Conservation (phyloP, 306 rosid species). For the Glycine latifolia region DNA sequence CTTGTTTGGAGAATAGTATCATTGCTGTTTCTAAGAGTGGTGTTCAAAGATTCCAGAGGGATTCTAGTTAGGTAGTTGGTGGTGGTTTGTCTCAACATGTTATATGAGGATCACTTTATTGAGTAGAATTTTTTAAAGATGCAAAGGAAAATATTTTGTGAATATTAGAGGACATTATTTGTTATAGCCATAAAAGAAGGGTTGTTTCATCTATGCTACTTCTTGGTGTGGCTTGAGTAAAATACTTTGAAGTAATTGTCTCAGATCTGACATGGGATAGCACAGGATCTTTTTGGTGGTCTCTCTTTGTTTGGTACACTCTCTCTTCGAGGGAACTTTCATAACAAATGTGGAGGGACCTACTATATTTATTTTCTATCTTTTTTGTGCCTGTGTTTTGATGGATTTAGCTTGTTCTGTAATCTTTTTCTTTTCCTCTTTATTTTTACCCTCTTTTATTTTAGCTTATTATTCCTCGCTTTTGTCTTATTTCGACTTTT, state of each 20-base stretch:
- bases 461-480: too few species aligned
- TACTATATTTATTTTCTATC: conserved; percentile 6
- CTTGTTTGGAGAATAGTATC: background rate
- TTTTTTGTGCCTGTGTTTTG: conserved; percentile 2
- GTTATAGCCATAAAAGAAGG: background rate
- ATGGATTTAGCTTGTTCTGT: background rate
- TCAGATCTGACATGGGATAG: background rate
- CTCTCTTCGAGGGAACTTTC: background rate
- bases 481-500: too few species aligned
- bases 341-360: too few species aligned
- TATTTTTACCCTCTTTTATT: too few species aligned
- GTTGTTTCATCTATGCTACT: conserved; percentile 1
- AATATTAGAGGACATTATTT: background rate
- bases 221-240: conserved; percentile 24
- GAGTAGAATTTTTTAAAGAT: too few species aligned
- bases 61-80: conserved; percentile 2
- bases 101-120: background rate
- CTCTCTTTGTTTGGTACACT: conserved; percentile 6
- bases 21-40: background rate
- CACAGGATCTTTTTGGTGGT: background rate
- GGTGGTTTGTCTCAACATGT: conserved; percentile 13
- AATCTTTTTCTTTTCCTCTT: too few species aligned
- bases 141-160: background rate
- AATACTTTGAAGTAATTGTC: conserved; percentile 9
- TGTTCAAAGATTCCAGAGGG: background rate